Base-by-base conservation (phyloP, 2,329 filamentous ascomycete species). In the Cercospora zeina region DNA sequence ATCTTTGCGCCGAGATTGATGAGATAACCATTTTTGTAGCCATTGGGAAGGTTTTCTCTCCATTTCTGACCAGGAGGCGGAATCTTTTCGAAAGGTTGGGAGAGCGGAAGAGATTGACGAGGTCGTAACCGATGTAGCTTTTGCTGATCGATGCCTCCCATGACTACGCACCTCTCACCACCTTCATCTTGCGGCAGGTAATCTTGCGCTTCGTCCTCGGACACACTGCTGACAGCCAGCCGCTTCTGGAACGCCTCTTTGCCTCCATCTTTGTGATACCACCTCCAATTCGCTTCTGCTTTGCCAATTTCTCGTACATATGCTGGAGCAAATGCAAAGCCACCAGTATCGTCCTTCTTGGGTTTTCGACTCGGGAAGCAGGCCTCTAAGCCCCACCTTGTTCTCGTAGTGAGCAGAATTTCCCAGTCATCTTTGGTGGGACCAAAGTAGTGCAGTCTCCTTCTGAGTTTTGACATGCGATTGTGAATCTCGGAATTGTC, bases 1-100 rank as follows among this genome's bases (percentile, higher is more conserved):
- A 86, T 72, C 54, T 79, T 81, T 1, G 77, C 77, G 3, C 84
- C 85, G 19, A 86, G 62, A 68, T 86, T 85, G 50, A 87, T 67
- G 1, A 87, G 69, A 82, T 84, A 88, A 2, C 78, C 80, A 39
- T 69, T 69, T 63, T 67, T 67, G 55, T 64, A 58, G 14, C 54
- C 31, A 30, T 33, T 34, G 21, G 34, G 50, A 31, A 59, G 54
- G 13, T 49, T 56, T 45, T 61, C 58, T 21, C 54, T 58, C 62
- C 62, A 63, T 16, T 58, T 49, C 34, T 59, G 61, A 14, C 58
- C 60, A 27, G 45, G 34, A 31, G 47, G 24, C 11, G 70, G 59
- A 14, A 69, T 65, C 11, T 73, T 73, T 3, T 69, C 72, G 75
- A 79, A 83, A 9, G 77, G 76, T n/a, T 79, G 70, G 8, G 78